phyloP scores from a whole-genome alignment of 371 early-diverging fungal species.

The Globomyces sp. region DNA sequence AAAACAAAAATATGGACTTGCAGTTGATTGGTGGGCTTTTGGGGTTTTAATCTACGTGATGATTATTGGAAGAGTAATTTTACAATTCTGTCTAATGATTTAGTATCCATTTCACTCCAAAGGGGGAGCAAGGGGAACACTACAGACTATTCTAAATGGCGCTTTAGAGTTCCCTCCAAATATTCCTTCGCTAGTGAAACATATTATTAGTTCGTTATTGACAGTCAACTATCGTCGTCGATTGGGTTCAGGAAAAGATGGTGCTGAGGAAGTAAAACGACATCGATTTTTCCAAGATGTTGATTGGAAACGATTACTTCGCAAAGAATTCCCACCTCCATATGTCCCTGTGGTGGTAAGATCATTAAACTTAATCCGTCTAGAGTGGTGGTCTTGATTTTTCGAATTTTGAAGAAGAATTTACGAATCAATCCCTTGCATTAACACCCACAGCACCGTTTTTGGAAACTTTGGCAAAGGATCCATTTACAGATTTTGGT shows the following conservation, averaged over 20 bases:
- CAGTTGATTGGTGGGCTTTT: conserved; percentile 60
- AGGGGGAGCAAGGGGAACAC: conserved; percentile 91
- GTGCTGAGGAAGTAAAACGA: conserved; percentile 55
- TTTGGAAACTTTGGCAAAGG: conserved; percentile 67
- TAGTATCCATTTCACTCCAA: conserved; percentile 85
- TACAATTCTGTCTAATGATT: neutral
- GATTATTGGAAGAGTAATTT: conserved; percentile 47
- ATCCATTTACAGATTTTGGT: conserved; percentile 84
- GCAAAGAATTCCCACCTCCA: conserved; percentile 41
- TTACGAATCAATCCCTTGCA: conserved; percentile 49
- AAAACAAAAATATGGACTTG: conserved; percentile 39
- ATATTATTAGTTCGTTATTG: conserved; percentile 37
- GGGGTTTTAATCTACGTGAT: conserved; percentile 65
- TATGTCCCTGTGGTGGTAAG: conserved; percentile 51
- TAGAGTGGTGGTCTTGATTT: conserved; percentile 42
- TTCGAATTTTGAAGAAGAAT: conserved; percentile 56
- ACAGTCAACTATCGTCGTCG: conserved; percentile 45
- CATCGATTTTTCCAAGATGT: conserved; percentile 56
- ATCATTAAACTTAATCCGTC: neutral
- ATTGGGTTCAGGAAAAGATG: conserved; percentile 48
- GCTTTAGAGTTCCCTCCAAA: conserved; percentile 88
- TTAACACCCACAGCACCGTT: conserved; percentile 55
- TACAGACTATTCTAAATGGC: conserved; percentile 89
- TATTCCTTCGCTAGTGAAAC: conserved; percentile 47
- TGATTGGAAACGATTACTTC: conserved; percentile 54